These are phyloP conservation scores for Cyberlindnera euphorbiiphila DNA, from an alignment of 805 yeast species.

Conservation along the genomic window DNA sequence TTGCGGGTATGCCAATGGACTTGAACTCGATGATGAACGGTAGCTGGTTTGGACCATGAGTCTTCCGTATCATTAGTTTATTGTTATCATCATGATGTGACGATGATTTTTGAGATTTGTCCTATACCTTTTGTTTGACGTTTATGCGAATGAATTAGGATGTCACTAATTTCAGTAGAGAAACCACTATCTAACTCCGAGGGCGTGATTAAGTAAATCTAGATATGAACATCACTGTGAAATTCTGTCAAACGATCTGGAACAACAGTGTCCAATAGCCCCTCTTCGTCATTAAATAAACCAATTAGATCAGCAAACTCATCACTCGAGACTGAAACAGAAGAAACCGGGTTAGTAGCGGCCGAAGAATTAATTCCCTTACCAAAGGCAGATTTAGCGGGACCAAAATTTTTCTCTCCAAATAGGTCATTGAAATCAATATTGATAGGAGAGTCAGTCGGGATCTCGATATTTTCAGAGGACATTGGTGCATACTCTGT, in stretches of 20 bases:
- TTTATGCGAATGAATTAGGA: not conserved
- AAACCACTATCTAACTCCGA: too few species aligned
- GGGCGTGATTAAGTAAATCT: too few species aligned
- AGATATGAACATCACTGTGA: too few species aligned
- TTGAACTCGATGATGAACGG: conserved; percentile 20
- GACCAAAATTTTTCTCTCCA: not conserved
- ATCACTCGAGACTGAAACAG: conserved; percentile 1
- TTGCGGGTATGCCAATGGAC: conserved; percentile 14
- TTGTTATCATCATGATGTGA: too few species aligned
- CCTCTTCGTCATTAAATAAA: conserved; percentile 3
- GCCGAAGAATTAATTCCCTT: too few species aligned
- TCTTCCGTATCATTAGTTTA: not conserved
- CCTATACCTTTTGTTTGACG: too few species aligned
- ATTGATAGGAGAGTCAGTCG: not conserved
- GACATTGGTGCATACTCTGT: too few species aligned
- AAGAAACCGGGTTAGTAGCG: too few species aligned
- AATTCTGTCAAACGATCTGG: too few species aligned
- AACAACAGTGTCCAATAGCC: not conserved
- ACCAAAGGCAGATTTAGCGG: not conserved
- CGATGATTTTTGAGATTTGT: too few species aligned
- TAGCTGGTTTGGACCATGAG: conserved; percentile 25
- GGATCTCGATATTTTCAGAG: too few species aligned
- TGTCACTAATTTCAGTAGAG: too few species aligned
- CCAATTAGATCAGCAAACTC: conserved; percentile 6
- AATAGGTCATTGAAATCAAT: not conserved